Percentiles rank a stretch among this genome's conserved stretches.
phyloP scores from a whole-genome alignment of 1,284 basidiomycete species.

The Boletus mariae region DNA sequence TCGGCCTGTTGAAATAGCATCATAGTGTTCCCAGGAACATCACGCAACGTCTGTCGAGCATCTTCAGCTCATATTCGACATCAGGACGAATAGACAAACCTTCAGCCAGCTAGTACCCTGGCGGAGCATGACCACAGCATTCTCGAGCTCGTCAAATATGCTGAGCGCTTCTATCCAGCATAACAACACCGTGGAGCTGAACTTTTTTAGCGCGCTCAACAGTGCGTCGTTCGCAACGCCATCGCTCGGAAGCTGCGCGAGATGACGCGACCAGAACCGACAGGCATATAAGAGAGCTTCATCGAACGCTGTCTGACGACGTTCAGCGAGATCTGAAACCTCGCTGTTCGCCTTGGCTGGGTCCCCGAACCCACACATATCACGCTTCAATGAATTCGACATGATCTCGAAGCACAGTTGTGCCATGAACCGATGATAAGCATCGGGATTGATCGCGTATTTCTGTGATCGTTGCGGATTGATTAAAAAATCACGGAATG shows the following conservation, averaged over 20 bases:
- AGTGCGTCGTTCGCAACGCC: slow-evolving; percentile 6
- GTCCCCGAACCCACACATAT: slow-evolving; percentile 22
- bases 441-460: slow-evolving; percentile 14
- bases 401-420: slow-evolving; percentile 20
- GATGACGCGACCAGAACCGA: slow-evolving; percentile 23
- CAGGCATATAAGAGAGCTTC: slow-evolving; percentile 24
- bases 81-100: slow-evolving; percentile 6
- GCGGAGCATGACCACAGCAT: slow-evolving; percentile 20
- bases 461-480: slow-evolving; percentile 14
- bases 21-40: slow-evolving; percentile 4
- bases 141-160: slow-evolving; percentile 20
- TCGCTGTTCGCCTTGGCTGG: slow-evolving; percentile 21
- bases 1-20: slow-evolving; percentile 16
- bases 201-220: slow-evolving; percentile 6
- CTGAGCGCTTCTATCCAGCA: slow-evolving; percentile 24
- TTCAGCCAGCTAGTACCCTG: slow-evolving; percentile 19
- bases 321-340: slow-evolving; percentile 18
- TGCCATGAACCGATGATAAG: slow-evolving; percentile 18
- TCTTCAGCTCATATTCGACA: neutral
- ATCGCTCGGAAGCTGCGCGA: slow-evolving; percentile 13
- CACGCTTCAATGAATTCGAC: slow-evolving; percentile 19
- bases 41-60: slow-evolving; percentile 8
- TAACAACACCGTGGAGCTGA: slow-evolving; percentile 17
- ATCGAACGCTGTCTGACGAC: slow-evolving; percentile 10
- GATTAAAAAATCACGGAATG: slow-evolving; percentile 22